Evolutionary conservation across 768 basidiomycete genomes (phyloP), one percentile per base, ranked within the genome.

Genomic region (Hydnomerulius pinastri): DNA sequence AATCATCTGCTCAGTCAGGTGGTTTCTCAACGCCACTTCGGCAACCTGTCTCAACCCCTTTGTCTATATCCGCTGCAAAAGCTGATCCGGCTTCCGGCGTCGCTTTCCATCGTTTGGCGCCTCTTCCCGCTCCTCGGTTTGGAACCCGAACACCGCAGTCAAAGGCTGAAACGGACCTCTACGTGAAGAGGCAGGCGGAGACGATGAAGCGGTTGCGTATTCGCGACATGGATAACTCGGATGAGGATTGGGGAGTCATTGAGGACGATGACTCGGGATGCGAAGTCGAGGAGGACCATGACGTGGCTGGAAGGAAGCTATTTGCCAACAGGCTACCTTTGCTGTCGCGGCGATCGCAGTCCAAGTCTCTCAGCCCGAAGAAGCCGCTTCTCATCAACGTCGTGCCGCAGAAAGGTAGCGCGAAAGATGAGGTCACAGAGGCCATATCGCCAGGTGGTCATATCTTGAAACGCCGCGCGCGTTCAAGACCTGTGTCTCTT

Each of bases 381-480:
- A 69, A 69, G 27, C 54, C 58, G 15, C 41, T 57, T 0, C 27
- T 50, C 15, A 47, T 61, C 25, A 65, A 58, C 12, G 48, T 57
- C 18, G 53, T 68, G 13, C 67, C 68, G 15, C 68, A 68, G 37
- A 77, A 76, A 51, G 74, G 71, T 1, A 81, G 71, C 44, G 61
- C 68, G 20, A 70, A 72, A 42, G 78, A 81, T 53, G 85, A 87
- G 60, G 81, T 86, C 25, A 82, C 74, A 3, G 86, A 84, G 54
- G 82, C 81, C 1, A 75, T 90, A 50, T 90, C 87, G 0, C 88
- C 88, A 2, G 86, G 86, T 11, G 88, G 87, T 0, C 88, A 89
- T 66, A 73, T 91, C 48, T 78, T 75, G 32, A 90, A 91, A 67
- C 77, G 87, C 48, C 81, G 88, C 10, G 88, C 87, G 1, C 81